Percentiles rank a stretch among this genome's conserved stretches.
phyloP scores from a whole-genome alignment of 2,329 filamentous ascomycete species.

The Colletotrichum sansevieriae region DNA sequence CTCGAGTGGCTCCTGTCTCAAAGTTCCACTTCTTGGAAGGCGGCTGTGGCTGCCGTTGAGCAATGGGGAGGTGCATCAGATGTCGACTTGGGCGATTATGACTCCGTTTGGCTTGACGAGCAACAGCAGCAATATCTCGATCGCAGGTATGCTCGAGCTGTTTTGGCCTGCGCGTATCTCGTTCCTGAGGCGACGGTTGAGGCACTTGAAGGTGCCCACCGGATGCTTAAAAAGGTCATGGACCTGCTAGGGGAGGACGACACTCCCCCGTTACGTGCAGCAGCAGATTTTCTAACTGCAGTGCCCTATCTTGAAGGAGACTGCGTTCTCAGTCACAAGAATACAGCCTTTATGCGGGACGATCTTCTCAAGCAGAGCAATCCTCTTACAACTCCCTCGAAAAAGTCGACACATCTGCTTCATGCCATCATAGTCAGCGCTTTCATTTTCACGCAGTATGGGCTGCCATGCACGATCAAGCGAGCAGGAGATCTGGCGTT shows the following conservation, averaged over 20 bases:
- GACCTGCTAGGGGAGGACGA: constrained; percentile 71
- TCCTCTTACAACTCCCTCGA: constrained; percentile 71
- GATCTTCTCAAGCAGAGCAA: constrained; percentile 72
- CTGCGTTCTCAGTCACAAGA: constrained; percentile 54
- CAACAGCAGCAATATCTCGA: constrained; percentile 71
- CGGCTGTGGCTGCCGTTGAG: constrained; percentile 73
- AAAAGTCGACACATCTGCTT: constrained; percentile 69
- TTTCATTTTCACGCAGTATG: constrained; percentile 65
- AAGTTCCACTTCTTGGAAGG: constrained; percentile 70
- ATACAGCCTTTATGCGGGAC: constrained; percentile 61
- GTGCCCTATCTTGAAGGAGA: constrained; percentile 49
- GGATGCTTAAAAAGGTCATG: constrained; percentile 70
- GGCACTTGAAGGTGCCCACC: constrained; percentile 71
- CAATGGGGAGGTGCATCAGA: constrained; percentile 82
- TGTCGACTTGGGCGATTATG: constrained; percentile 74
- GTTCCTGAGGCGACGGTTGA: constrained; percentile 71
- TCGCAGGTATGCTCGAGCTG: constrained; percentile 74
- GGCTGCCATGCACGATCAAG: constrained; percentile 64
- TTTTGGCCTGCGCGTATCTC: constrained; percentile 76
- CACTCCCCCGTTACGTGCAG: constrained; percentile 64
- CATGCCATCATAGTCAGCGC: constrained; percentile 74
- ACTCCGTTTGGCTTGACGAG: constrained; percentile 70
- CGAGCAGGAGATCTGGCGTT: constrained; percentile 74
- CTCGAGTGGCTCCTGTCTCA: constrained; percentile 76
- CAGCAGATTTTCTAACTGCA: constrained; percentile 58